Percentiles rank a stretch among this genome's conserved stretches.
phyloP scores from a whole-genome alignment of 2,329 filamentous ascomycete genomes.

The Penicillium brasilianum region DNA sequence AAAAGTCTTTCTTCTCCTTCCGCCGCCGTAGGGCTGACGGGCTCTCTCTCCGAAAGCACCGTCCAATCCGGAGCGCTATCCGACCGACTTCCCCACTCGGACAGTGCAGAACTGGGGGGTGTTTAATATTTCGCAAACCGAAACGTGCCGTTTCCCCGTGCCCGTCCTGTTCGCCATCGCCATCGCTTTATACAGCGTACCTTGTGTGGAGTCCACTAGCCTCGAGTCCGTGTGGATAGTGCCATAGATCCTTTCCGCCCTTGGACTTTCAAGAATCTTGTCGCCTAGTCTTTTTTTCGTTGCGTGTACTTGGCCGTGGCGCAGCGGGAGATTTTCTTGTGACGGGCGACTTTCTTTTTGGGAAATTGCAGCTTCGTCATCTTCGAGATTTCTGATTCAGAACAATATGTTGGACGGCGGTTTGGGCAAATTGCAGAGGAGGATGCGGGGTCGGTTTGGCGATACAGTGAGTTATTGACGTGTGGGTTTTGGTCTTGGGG shows the following conservation, averaged over 20 bases:
- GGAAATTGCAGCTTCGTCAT: not conserved
- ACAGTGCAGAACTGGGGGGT: constrained; percentile 27
- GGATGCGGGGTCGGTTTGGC: constrained; percentile 43
- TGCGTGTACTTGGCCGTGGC: not conserved
- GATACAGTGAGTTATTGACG: constrained; percentile 40
- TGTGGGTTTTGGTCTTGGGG: not conserved
- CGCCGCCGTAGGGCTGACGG: constrained; percentile 26
- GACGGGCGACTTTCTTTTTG: not conserved
- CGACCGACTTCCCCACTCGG: constrained; percentile 23
- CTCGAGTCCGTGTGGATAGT: not conserved
- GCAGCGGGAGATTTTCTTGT: constrained; percentile 1
- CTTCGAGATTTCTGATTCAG: not conserved
- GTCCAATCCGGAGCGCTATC: constrained; percentile 26
- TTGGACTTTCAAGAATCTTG: not conserved
- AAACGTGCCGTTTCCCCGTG: constrained; percentile 11
- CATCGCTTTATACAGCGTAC: constrained; percentile 11
- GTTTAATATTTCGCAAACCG: constrained; percentile 13
- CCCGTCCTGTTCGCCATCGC: no score
- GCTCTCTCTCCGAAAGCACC: constrained; percentile 23
- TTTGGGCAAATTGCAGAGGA: constrained; percentile 40
- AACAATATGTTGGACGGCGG: constrained; percentile 28
- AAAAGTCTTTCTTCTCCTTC: not conserved
- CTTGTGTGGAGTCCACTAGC: not conserved
- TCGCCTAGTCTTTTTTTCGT: not conserved
- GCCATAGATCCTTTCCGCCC: no score